These are phyloP conservation scores for Paulownia fortunei DNA, from an alignment of 257 asterid genomes.

Conservation along the genomic window DNA sequence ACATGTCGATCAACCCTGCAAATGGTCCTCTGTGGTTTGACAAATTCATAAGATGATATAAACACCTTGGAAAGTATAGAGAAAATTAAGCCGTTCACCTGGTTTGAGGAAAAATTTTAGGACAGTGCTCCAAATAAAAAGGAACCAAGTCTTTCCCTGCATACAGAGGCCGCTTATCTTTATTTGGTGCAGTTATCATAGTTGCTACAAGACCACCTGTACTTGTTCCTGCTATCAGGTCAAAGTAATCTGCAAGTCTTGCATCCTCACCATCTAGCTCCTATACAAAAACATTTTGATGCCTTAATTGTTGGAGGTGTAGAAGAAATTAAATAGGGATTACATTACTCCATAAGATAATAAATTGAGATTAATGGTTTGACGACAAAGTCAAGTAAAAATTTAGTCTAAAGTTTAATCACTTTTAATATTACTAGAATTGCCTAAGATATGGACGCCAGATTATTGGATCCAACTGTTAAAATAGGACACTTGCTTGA, in stretches of 20 bases:
- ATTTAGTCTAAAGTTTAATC: too few relatives aligned
- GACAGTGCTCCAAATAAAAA: constrained; percentile 44
- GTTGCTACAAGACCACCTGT: constrained; percentile 55
- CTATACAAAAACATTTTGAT: constrained; percentile 16
- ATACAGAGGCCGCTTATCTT: constrained; percentile 37
- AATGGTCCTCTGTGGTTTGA: constrained; percentile 31
- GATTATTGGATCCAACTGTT: too few relatives aligned
- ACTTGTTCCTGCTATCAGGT: constrained; percentile 53
- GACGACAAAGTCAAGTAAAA: too few relatives aligned
- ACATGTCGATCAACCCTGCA: constrained; percentile 15
- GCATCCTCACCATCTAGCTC: constrained; percentile 43
- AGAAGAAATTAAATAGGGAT: too few relatives aligned
- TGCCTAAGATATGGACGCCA: too few relatives aligned
- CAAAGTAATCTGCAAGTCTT: constrained; percentile 51
- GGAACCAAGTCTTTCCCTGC: constrained; percentile 49
- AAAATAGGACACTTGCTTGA: too few relatives aligned
- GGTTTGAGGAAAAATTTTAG: constrained; percentile 46
- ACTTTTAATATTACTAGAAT: too few relatives aligned
- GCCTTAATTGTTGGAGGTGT: background rate
- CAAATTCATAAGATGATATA: background rate
- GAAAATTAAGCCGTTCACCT: constrained; percentile 7
- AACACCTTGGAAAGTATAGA: too few relatives aligned
- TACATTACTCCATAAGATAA: too few relatives aligned
- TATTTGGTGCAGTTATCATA: constrained; percentile 51
- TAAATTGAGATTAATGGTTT: too few relatives aligned